Evolutionary conservation across 345 rosid genomes (phyloP), one percentile per base, ranked within the genome.

Genomic region (Stellera chamaejasme): DNA sequence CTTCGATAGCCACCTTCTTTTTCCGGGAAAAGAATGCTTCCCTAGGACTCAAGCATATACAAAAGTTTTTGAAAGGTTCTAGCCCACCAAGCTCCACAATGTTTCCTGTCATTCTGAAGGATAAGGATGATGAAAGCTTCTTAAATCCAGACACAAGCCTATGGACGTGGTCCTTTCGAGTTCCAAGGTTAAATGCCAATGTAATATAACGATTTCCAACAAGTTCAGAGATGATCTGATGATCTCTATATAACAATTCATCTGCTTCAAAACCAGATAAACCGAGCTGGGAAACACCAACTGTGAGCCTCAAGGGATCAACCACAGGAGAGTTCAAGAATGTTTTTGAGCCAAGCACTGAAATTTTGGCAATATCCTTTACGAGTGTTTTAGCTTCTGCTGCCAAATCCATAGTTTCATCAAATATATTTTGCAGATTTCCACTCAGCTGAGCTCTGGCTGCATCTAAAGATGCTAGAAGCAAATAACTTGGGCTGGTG

Each of bases 381-480:
- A 78, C 52, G 50, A 56, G 39, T 36, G 2, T 32, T 61, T 67
- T 78, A 7, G 71, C 63, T 52, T 68, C 74, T 39, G 13, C 45
- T 4, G 79, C 78, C 69, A 78, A 69, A 8, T 73, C 66, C 53
- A 78, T 59, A 48, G 77, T 64, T 48, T 59, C 47, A 60, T 61
- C 44, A 58, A 81, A 81, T 23, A 71, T 45, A 5, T 63, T 54
- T 60, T 55, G 68, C 11, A 72, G 81, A 44, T 70, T 72, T 70
- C 75, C 75, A 58, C 64, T 70, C 45, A 82, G 67, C 46, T 82
- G 84, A 52, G 80, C 80, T 72, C 82, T 76, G 54, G 88, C 78
- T 52, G 84, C 84, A 72, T 82, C 88, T 51, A 82, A 59, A 1
- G 88, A 82, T 58, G 84, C 82, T 62, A 82, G 69, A 66, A 82